Base-by-base conservation (phyloP, 257 asterid genomes). In the Eustoma russellianum region DNA sequence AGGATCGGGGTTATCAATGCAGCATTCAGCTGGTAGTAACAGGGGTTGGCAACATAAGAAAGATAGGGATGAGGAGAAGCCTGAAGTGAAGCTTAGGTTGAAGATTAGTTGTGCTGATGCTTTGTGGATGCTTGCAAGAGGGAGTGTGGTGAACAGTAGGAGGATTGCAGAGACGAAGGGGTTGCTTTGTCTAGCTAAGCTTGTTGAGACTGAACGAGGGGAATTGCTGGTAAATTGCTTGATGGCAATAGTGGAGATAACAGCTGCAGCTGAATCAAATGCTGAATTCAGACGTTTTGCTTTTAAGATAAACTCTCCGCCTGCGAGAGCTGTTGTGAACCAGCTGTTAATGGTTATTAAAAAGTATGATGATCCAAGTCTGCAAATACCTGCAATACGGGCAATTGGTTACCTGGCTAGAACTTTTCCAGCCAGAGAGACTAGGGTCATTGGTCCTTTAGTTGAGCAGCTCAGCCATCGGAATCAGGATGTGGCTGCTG, bases 271-370 rank as follows among this genome's bases (percentile, higher is more conserved):
- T 1, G 95, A 82, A 68, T 74, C 76, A 0, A 70, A 82, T 33
- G 76, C 80, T 1, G 95, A 88, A 41, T 86, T 88, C 3, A 69
- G 94, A 70, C 51, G 86, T 48, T 82, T 80, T 1, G 79, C 90
- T 19, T 87, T 87, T 70, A 87, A 76, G 80, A 65, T 83, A 5
- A 87, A 80, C 55, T 87, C 96, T 5, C 85, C 86, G 0, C 89
- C 96, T 34, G 86, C 93, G 6, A 87, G 81, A 70, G 96, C 93
- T 1, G 85, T 87, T 1, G 86, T 87, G n/a, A 86, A 79, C 67
- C 96, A 87, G 75, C 76, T 87, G n/a, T 65, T 83, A 11, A 74
- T 74, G 69, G 67, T 87, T 44, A 81, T 81, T 16, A 67, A 74
- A 43, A 79, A 78, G 38, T 72, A 59, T 0, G 72, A 68, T 8